Percentiles rank a stretch among this genome's conserved stretches.
Evolutionary conservation across 2,329 filamentous ascomycete genomes (phyloP).

Genomic region (Monosporascus sp.): DNA sequence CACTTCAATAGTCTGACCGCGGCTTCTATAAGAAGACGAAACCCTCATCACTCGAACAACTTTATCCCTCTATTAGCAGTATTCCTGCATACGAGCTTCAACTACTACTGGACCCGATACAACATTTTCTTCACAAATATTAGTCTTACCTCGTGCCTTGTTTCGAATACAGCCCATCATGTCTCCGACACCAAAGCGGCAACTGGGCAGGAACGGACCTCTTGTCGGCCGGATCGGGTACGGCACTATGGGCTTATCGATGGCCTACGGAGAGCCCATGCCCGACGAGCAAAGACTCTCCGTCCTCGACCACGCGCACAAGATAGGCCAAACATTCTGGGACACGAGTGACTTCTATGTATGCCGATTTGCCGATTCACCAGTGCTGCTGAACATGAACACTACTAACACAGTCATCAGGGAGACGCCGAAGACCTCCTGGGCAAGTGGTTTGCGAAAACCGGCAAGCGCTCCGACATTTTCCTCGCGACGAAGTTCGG

Average conservation of each 20-base stretch:
- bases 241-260: conserved; percentile 33
- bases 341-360: conserved; percentile 34
- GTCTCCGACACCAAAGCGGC: conserved; percentile 25
- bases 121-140: not conserved
- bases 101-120: too few relatives aligned
- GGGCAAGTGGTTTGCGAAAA: conserved; percentile 30
- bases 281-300: conserved; percentile 30
- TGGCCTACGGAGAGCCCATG: conserved; percentile 9
- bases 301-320: conserved; percentile 31
- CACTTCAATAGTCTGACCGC: too few relatives aligned
- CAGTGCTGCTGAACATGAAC: conserved; percentile 27
- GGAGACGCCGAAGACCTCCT: conserved; percentile 33
- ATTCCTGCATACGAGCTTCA: too few relatives aligned
- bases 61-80: too few relatives aligned
- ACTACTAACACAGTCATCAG: conserved; percentile 4
- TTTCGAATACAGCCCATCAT: not conserved
- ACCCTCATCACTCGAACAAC: not conserved
- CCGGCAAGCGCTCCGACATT: conserved; percentile 37
- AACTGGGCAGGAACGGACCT: conserved; percentile 39
- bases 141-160: not conserved
- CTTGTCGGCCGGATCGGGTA: conserved; percentile 37
- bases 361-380: conserved; percentile 29
- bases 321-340: conserved; percentile 33
- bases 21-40: too few relatives aligned
- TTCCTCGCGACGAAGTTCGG: conserved; percentile 48